Conservation (phyloP, 352 stramenopile species). For the Pythium periplocum region DNA sequence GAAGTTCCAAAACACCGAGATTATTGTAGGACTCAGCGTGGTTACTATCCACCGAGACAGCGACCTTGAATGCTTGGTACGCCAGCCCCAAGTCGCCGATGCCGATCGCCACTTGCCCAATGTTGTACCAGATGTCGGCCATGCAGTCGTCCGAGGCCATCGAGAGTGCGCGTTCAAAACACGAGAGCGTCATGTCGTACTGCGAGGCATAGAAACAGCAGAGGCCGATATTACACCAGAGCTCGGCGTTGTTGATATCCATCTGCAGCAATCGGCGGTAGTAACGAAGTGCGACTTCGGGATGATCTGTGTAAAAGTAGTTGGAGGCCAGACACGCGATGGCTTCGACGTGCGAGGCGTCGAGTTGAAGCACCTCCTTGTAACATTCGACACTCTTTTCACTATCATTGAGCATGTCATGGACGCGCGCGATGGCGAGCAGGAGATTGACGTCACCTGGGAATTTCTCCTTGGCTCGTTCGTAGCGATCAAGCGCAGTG, state of each 20-base stretch:
- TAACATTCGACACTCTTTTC: constrained; percentile 79
- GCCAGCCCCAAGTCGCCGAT: constrained; percentile 91
- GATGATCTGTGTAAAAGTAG: constrained; percentile 92
- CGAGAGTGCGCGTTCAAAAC: constrained; percentile 87
- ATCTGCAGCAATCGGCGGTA: constrained; percentile 92
- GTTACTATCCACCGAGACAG: constrained; percentile 86
- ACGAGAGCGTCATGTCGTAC: constrained; percentile 94
- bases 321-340: constrained; percentile 91
- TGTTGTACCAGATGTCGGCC: constrained; percentile 94
- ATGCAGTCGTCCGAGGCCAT: constrained; percentile 88
- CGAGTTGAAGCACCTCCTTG: constrained; percentile 84
- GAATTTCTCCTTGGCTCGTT: constrained; percentile 60
- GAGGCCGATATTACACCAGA: constrained; percentile 94
- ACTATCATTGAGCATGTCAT: constrained; percentile 90
- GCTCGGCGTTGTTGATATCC: constrained; percentile 86
- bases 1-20: constrained; percentile 86
- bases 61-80: constrained; percentile 93
- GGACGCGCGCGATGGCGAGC: constrained; percentile 83
- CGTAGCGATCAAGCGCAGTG: constrained; percentile 86
- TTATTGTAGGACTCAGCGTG: constrained; percentile 92
- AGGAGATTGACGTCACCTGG: constrained; percentile 76
- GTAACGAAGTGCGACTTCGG: constrained; percentile 89
- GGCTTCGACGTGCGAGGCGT: constrained; percentile 88
- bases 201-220: constrained; percentile 93
- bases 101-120: constrained; percentile 90